A percentile compares a stretch with the other conserved stretches of the same genome.
These are phyloP conservation scores for Biancaea sappan DNA, from an alignment of 306 rosid species.

Conservation along the genomic window DNA sequence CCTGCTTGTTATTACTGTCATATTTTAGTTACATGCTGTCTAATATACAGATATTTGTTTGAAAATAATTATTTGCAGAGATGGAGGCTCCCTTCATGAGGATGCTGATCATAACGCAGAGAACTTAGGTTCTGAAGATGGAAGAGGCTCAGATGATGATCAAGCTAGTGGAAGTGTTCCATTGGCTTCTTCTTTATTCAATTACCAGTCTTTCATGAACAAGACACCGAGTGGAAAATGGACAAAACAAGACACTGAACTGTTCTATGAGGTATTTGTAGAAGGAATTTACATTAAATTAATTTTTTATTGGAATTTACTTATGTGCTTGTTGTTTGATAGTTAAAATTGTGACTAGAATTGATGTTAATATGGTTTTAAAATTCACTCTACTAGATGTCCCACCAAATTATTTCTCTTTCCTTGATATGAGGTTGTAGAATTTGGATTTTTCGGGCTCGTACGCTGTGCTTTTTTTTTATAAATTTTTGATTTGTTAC, in stretches of 20 bases:
- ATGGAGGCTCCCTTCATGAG: constrained; percentile 39
- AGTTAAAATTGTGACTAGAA: neutral
- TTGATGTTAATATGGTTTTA: neutral
- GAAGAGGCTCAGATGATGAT: constrained; percentile 53
- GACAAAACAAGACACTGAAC: constrained; percentile 79
- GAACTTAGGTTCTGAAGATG: constrained; percentile 56
- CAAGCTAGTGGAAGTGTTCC: constrained; percentile 41
- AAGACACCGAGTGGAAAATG: constrained; percentile 74
- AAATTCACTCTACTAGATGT: neutral
- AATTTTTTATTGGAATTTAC: neutral
- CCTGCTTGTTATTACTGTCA: constrained; percentile 18
- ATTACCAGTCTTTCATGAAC: constrained; percentile 79
- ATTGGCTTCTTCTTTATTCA: constrained; percentile 42
- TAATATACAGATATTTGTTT: constrained; percentile 15
- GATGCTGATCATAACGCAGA: constrained; percentile 46
- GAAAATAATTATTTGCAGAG: constrained; percentile 50
- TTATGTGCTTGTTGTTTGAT: neutral
- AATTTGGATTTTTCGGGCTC: too few relatives aligned
- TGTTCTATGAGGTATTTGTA: constrained; percentile 69
- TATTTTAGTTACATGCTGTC: constrained; percentile 17
- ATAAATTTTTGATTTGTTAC: too few relatives aligned
- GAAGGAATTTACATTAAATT: neutral
- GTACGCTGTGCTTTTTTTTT: too few relatives aligned
- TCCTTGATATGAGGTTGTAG: too few relatives aligned
- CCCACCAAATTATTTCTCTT: constrained; percentile 3